A percentile compares a stretch with the other conserved stretches of the same genome.
Evolutionary conservation across 2,329 filamentous ascomycete genomes (phyloP).

Genomic region (Leptographium galeiforme): DNA sequence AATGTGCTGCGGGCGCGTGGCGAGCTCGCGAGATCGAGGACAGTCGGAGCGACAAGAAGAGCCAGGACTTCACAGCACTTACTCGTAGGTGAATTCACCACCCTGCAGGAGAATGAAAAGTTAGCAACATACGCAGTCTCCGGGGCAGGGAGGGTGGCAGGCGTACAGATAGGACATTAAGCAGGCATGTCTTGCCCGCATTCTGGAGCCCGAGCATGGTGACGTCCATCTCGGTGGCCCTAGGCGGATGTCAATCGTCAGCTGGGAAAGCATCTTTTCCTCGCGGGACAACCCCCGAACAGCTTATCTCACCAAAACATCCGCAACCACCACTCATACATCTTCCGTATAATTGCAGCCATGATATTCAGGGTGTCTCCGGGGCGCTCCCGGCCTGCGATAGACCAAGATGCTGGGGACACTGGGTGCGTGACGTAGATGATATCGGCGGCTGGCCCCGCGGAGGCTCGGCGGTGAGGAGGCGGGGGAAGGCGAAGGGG

Average conservation of each 20-base stretch:
- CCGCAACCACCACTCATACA: conserved; percentile 97
- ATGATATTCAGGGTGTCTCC: conserved; percentile 36
- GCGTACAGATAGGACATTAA: conserved; percentile 89
- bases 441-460: neutral
- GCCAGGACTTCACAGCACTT: conserved; percentile 28
- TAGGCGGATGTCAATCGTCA: conserved; percentile 21
- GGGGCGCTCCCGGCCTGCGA: neutral
- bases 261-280: conserved; percentile 1
- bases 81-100: conserved; percentile 98
- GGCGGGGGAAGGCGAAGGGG: neutral
- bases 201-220: conserved; percentile 98
- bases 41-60: conserved; percentile 15
- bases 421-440: neutral
- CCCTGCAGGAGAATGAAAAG: conserved; percentile 43
- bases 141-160: conserved; percentile 2
- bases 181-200: conserved; percentile 89
- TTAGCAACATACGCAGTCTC: neutral
- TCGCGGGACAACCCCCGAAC: neutral
- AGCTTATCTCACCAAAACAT: conserved; percentile 66
- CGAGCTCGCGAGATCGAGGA: conserved; percentile 4
- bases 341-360: conserved; percentile 81
- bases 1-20: neutral
- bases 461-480: neutral
- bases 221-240: conserved; percentile 99
- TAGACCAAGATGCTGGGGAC: neutral